Evolutionary conservation across 2,329 filamentous ascomycete species (phyloP), one percentile per base, ranked within the genome.

Genomic region (Davidsoniella australis): DNA sequence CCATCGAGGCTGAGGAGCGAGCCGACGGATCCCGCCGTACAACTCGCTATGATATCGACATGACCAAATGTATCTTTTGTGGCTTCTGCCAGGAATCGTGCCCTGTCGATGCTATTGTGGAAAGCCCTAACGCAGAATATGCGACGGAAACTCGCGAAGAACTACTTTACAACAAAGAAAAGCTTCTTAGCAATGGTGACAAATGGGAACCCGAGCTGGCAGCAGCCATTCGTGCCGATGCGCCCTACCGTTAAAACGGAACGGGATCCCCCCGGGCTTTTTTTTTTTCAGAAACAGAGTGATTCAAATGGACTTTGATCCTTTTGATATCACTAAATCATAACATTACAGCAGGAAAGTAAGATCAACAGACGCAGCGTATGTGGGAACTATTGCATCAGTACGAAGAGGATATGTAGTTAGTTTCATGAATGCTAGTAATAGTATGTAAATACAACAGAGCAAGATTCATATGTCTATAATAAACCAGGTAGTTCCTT

Each of bases 41-140:
- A 47, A 95, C 89, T 53, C 80, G 89, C 64, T 98, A 98, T 70
- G 91, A 98, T 65, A 95, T 98, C 63, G 91, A 98, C 69, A 98
- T 98, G 91, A 96, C 91, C 62, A 98, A 98, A 76, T 98, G 91
- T 72, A 98, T 98, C 68, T 98, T 96, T 78, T 96, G 91, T 66
- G 91, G 91, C 47, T 93, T 94, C 71, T 96, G 91, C 77, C 89
- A 95, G 72, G 91, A 98, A 73, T 94, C 85, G 56, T 98, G 91
- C 70, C 91, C 91, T 41, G 91, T 98, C 49, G 91, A 98, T 68
- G 91, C 91, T 53, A 98, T 76, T 57, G 75, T 78, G 50, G 75
- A 78, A 65, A 74, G 70, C 45, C 75, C 75, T 56, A 78, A 78
- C 58, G 73, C 74, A 58, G 75, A 78, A 62, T 78, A 78, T 58